Evolutionary conservation across 2,329 filamentous ascomycete genomes (phyloP).

Genomic region (Cadophora gregata): DNA sequence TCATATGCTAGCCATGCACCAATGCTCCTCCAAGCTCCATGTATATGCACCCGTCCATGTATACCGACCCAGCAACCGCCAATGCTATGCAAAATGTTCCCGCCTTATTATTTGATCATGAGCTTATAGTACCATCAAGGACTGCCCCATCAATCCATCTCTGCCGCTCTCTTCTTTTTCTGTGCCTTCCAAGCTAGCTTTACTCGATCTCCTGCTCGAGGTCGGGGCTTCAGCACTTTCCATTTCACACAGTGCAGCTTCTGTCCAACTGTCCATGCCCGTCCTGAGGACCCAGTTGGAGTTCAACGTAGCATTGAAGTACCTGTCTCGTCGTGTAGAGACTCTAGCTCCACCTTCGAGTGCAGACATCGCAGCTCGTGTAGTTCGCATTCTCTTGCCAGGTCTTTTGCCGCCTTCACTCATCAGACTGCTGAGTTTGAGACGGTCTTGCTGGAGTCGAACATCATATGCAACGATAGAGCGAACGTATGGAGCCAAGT

Average conservation of each 20-base stretch:
- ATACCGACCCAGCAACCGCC: neutral
- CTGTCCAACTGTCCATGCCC: conserved; percentile 47
- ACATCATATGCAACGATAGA: conserved; percentile 80
- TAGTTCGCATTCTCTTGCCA: conserved; percentile 69
- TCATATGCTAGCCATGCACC: neutral
- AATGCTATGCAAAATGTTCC: conserved; percentile 9
- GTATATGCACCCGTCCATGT: conserved; percentile 2
- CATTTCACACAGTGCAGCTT: conserved; percentile 28
- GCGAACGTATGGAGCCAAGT: conserved; percentile 90
- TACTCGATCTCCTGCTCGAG: conserved; percentile 23
- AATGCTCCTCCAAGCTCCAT: neutral
- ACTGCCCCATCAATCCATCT: conserved; percentile 4
- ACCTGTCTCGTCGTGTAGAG: conserved; percentile 71
- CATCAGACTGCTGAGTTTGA: conserved; percentile 65
- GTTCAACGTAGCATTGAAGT: conserved; percentile 70
- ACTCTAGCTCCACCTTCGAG: conserved; percentile 75
- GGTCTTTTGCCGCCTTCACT: conserved; percentile 59
- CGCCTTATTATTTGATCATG: neutral
- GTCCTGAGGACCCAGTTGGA: conserved; percentile 69
- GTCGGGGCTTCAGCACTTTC: neutral
- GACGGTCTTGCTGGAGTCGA: conserved; percentile 70
- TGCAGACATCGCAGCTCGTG: conserved; percentile 76
- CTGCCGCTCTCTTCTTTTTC: neutral
- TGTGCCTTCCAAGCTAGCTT: conserved; percentile 15
- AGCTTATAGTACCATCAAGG: neutral